Conservation (phyloP, 1,284 basidiomycete genomes). For the Ganoderma multipileum region DNA sequence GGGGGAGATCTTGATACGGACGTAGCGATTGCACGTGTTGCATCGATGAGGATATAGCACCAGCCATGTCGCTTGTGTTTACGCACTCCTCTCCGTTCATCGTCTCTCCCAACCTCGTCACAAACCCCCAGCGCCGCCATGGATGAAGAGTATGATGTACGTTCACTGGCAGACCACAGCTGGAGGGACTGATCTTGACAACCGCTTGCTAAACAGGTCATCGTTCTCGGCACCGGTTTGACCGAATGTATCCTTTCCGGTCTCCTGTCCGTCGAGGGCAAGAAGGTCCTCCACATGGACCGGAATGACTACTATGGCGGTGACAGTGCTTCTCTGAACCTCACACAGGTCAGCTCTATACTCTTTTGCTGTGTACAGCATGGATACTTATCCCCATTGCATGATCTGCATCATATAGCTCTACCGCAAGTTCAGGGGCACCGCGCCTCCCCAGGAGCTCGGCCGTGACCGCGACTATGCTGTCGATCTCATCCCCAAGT, state of each 20-base stretch:
- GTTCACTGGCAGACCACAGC: not conserved
- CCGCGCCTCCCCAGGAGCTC: slow-evolving; percentile 76
- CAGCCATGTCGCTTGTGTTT: slow-evolving; percentile 16
- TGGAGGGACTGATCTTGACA: slow-evolving; percentile 1
- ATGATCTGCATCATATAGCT: slow-evolving; percentile 67
- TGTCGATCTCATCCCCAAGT: slow-evolving; percentile 94
- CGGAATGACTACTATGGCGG: slow-evolving; percentile 99
- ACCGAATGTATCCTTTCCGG: slow-evolving; percentile 99
- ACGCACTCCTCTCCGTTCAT: slow-evolving; percentile 21
- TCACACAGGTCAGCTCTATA: slow-evolving; percentile 81
- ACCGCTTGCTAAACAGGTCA: slow-evolving; percentile 61
- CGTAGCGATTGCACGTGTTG: slow-evolving; percentile 30
- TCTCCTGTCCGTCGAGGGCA: slow-evolving; percentile 96
- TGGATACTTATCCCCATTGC: slow-evolving; percentile 18
- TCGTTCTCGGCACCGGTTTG: slow-evolving; percentile 95
- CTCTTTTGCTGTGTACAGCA: slow-evolving; percentile 14
- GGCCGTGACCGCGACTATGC: slow-evolving; percentile 96
- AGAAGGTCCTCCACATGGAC: slow-evolving; percentile 99
- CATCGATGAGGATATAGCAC: slow-evolving; percentile 33
- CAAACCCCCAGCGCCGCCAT: slow-evolving; percentile 48
- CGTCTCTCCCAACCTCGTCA: slow-evolving; percentile 10
- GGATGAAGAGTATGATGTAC: slow-evolving; percentile 92
- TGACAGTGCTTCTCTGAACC: slow-evolving; percentile 95
- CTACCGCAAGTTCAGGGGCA: slow-evolving; percentile 93
- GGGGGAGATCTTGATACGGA: slow-evolving; percentile 26